Conservation (phyloP, 1,284 basidiomycete species). For the Ustilago nuda region DNA sequence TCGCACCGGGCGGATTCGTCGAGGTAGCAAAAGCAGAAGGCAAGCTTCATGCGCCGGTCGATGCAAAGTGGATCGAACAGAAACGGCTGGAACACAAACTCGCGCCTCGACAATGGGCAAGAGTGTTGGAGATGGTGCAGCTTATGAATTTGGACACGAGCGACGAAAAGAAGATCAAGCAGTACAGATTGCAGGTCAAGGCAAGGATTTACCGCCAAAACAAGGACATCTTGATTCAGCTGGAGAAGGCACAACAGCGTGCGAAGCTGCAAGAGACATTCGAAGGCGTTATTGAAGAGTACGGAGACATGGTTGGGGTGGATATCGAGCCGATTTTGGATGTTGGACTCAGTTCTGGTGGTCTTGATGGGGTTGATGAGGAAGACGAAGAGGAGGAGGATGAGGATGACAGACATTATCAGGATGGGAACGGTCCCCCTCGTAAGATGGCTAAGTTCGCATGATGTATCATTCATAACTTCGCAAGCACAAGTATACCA, state of each 20-base stretch:
- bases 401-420: slow-evolving; percentile 30
- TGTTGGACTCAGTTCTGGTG: slow-evolving; percentile 13
- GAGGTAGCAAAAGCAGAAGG: slow-evolving; percentile 70
- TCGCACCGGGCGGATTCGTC: slow-evolving; percentile 75
- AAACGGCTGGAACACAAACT: slow-evolving; percentile 88
- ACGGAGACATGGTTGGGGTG: slow-evolving; percentile 78
- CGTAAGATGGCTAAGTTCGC: slow-evolving; percentile 48
- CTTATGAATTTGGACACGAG: slow-evolving; percentile 78
- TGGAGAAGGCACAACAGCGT: slow-evolving; percentile 85
- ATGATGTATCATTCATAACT: slow-evolving; percentile 1
- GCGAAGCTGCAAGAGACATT: slow-evolving; percentile 94
- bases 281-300: slow-evolving; percentile 86
- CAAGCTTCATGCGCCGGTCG: slow-evolving; percentile 80
- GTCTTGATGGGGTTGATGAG: slow-evolving; percentile 21
- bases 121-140: slow-evolving; percentile 91
- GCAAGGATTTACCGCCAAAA: slow-evolving; percentile 94
- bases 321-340: slow-evolving; percentile 59
- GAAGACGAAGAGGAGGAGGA: slow-evolving; percentile 28
- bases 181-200: slow-evolving; percentile 78
- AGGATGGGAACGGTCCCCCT: slow-evolving; percentile 31
- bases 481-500: background rate
- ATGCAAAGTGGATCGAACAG: slow-evolving; percentile 82
- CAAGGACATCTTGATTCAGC: slow-evolving; percentile 86
- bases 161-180: slow-evolving; percentile 75
- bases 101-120: slow-evolving; percentile 91